Evolutionary conservation across 768 basidiomycete genomes (phyloP), one percentile per base, ranked within the genome.

Genomic region (Inosperma sp.): DNA sequence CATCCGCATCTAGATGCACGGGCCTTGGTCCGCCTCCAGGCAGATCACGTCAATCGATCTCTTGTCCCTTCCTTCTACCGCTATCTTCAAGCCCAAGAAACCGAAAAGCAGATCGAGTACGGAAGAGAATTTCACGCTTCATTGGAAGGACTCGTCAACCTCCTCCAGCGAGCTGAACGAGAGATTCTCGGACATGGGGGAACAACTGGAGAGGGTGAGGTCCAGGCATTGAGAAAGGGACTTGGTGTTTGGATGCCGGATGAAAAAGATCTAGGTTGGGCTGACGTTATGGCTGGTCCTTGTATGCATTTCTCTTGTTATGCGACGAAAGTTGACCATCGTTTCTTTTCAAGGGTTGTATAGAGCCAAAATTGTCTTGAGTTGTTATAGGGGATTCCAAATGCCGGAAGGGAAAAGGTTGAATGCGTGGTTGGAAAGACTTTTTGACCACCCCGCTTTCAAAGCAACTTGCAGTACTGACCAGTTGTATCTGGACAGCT

Each of bases 41-140:
- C 76, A 9, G 86, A 88, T 64, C 80, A 83, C 58, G 71, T 85
- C 64, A 82, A 77, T 50, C 82, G 86, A 3, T 61, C 67, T 7
- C 62, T 88, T 33, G 74, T 89, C 3, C 86, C 87, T 6, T 74
- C 83, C 0, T 89, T 88, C 65, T 88, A 88, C 59, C 79, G 84
- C 23, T 87, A 75, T 57, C 73, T 89, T 23, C 86, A 88, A 68
- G 82, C 84, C 0, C 86, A 86, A 65, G 80, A 80, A 6, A 47
- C 61, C 7, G 65, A 64, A 3, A 72, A 77, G 1, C 85, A 87
- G 61, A 73, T 76, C 39, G 66, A 72, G 16, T 63, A 60, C 2
- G 80, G 73, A 2, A 76, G 72, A 48, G 84, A 84, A 16, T 83
- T 85, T 53, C 68, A 69, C 30, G 64, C 65, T 0, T 73, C 79